Percentiles rank a stretch among this genome's conserved stretches.
Evolutionary conservation across 2,329 filamentous ascomycete species (phyloP).

Genomic region (Stagonosporopsis vannaccii): DNA sequence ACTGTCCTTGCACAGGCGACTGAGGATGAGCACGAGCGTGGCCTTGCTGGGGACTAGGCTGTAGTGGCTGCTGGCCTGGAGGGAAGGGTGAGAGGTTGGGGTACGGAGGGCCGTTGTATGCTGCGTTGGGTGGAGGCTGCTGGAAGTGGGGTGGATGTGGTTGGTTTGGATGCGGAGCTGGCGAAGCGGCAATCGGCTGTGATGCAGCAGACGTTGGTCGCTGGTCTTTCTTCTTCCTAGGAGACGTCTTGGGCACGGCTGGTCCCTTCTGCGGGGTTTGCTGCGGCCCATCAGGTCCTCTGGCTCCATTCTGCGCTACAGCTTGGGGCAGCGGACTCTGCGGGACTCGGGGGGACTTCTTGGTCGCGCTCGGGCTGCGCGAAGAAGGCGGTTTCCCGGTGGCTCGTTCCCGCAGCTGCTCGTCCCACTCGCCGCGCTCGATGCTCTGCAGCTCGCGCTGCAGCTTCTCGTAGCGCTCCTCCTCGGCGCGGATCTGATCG

Average conservation of each 20-base stretch:
- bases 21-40: slow-evolving; percentile 33
- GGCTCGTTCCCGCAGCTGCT: slow-evolving; percentile 43
- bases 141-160: slow-evolving; percentile 3
- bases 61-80: slow-evolving; percentile 43
- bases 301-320: slow-evolving; percentile 18
- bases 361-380: slow-evolving; percentile 35
- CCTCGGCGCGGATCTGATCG: slow-evolving; percentile 76
- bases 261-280: slow-evolving; percentile 19
- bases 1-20: slow-evolving; percentile 46
- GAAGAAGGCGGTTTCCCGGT: slow-evolving; percentile 31
- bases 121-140: slow-evolving; percentile 27
- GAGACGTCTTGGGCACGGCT: slow-evolving; percentile 31
- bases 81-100: slow-evolving; percentile 50
- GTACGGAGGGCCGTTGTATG: slow-evolving; percentile 43
- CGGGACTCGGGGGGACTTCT: slow-evolving; percentile 33
- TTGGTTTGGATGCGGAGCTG: slow-evolving; percentile 23
- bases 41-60: slow-evolving; percentile 31
- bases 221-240: slow-evolving; percentile 38
- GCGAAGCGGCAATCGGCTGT: slow-evolving; percentile 24
- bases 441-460: slow-evolving; percentile 73
- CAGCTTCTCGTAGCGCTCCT: slow-evolving; percentile 69
- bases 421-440: slow-evolving; percentile 66
- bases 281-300: slow-evolving; percentile 13
- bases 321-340: slow-evolving; percentile 21
- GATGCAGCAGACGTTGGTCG: slow-evolving; percentile 26